Base-by-base conservation (phyloP, 768 basidiomycete species). In the Rickenella mellea region DNA sequence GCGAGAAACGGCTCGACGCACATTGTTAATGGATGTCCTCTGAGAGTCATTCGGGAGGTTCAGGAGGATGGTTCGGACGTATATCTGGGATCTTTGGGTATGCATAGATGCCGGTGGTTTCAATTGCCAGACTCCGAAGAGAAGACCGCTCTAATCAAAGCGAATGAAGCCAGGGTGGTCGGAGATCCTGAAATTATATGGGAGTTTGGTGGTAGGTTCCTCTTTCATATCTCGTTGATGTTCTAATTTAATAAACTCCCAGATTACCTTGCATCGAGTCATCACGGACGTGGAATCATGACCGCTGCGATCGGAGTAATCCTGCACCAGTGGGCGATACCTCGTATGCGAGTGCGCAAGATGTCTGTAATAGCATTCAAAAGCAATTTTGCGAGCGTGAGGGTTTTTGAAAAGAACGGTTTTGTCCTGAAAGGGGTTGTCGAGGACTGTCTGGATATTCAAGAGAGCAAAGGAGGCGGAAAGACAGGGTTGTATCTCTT, bases 221-320 rank as follows among this genome's bases (percentile, higher is more conserved):
- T 5, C 10, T 10, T 25, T 33, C 10, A 30, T 29, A 12, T n/a
- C n/a, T n/a, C n/a, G n/a, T n/a, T n/a, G n/a, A n/a, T n/a, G n/a
- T n/a, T n/a, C 22, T n/a, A 15, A 11, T 31, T 17, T 43, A 24
- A 22, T 19, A 6, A 26, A 6, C 41, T 32, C 42, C 44, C 51
- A 82, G 83, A 81, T 52, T 83, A 70, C 47, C 57, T 85, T 30
- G 71, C 67, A 5, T 65, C 75, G 12, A 71, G 69, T 27, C 72
- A 81, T 51, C 82, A 84, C 44, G 68, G 80, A 24, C 66, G 61
- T 48, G 82, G 83, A 0, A 83, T 87, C 47, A 86, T 86, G 85
- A 71, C 73, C 19, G 74, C 72, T n/a, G 80, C 71, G 0, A 52
- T 87, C 26, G 59, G 58, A 6, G 70, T 69, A 4, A 37, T 88